Percentiles rank a stretch among this genome's conserved stretches.
These are phyloP conservation scores for Tinospora cordifolia DNA, from an alignment of 164 flowering plant species.

Conservation along the genomic window DNA sequence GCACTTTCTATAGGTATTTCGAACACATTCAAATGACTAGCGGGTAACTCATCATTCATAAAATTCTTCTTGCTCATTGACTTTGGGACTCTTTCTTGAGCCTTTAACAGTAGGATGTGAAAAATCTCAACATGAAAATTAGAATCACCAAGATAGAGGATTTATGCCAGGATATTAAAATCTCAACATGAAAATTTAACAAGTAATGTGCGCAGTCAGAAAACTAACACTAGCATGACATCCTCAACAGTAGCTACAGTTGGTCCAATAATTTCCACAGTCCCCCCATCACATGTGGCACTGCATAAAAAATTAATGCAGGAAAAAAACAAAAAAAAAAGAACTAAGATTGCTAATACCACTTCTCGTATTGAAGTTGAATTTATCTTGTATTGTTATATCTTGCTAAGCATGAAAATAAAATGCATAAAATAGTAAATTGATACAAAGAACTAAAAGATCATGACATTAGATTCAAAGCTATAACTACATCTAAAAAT, in stretches of 20 bases:
- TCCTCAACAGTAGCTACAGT: conserved; percentile 87
- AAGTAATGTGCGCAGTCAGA: not conserved
- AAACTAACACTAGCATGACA: conserved; percentile 76
- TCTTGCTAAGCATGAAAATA: not conserved
- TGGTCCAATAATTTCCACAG: conserved; percentile 86
- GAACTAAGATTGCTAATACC: conserved; percentile 2
- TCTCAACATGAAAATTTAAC: not conserved
- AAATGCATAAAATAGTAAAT: not conserved
- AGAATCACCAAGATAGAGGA: no score
- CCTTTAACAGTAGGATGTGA: not conserved
- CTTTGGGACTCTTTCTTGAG: not conserved
- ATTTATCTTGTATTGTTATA: not conserved
- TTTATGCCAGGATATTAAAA: no score
- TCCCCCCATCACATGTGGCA: conserved; percentile 66
- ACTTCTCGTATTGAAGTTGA: not conserved
- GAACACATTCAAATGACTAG: no score
- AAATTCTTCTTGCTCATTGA: no score
- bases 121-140: no score
- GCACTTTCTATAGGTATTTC: no score
- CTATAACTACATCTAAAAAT: not conserved
- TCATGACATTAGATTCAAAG: no score
- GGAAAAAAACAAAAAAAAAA: no score
- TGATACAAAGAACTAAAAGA: not conserved
- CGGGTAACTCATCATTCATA: no score
- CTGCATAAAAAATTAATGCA: conserved; percentile 29